Conservation (phyloP, 2,329 filamentous ascomycete species). For the Beauveria scarabaeidicola region DNA sequence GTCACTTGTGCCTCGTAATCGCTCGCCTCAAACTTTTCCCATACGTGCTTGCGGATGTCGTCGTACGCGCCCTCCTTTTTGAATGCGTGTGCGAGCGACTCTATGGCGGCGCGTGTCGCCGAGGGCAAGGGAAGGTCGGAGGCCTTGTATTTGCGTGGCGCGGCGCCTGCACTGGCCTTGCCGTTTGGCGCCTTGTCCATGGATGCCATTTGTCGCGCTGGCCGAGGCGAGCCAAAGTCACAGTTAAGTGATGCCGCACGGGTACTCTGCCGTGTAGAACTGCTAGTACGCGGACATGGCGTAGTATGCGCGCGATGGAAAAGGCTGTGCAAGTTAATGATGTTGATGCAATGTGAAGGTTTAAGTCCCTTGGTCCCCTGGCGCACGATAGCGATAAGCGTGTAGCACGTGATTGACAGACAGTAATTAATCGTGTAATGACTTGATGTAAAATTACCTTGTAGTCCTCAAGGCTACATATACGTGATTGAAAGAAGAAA, state of each 20-base stretch:
- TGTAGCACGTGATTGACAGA: neutral
- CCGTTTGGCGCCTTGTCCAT: neutral
- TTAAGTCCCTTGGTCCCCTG: neutral
- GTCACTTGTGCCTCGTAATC: conserved; percentile 61
- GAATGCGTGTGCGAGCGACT: conserved; percentile 68
- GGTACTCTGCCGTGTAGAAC: neutral
- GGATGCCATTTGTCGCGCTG: neutral
- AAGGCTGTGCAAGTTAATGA: neutral
- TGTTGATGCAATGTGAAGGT: neutral
- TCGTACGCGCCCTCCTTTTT: conserved; percentile 85
- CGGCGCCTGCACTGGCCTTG: neutral
- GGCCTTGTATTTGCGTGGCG: conserved; percentile 53
- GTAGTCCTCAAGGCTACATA: too few species aligned
- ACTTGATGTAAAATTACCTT: too few species aligned
- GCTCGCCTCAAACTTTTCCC: conserved; percentile 63
- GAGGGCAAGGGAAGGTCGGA: conserved; percentile 67
- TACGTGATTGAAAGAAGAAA: neutral
- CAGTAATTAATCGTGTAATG: neutral
- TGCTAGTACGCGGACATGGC: neutral
- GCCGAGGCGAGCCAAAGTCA: neutral
- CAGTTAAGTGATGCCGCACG: neutral
- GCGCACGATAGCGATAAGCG: neutral
- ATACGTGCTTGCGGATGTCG: conserved; percentile 64
- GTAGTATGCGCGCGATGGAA: neutral
- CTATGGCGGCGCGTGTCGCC: conserved; percentile 64